Base-by-base conservation (phyloP, 1,284 basidiomycete genomes). In the Baeospora myosura region DNA sequence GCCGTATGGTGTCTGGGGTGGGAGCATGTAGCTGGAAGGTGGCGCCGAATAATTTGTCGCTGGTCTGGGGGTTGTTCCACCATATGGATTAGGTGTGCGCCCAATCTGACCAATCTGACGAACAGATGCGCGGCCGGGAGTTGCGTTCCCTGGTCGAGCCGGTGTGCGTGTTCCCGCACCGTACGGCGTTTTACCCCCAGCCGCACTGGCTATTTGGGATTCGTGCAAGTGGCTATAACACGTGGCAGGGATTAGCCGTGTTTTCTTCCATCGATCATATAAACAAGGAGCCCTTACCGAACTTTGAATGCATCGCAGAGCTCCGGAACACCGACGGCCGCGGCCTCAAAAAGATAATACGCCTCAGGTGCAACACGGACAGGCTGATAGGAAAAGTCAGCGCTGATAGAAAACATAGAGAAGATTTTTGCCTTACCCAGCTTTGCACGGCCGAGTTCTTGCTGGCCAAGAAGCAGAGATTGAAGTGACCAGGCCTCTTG, bases 231-330 rank as follows among this genome's bases (percentile, higher is more conserved):
- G 88, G 49, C 85, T 83, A 45, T 31, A 39, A 41, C 20, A 45
- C 28, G 8, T 38, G 10, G 39, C 7, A 44, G 25, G 20, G 11
- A 34, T 43, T 35, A 46, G 26, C 40, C 50, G 29, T 45, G 49
- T 45, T 22, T 53, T n/a, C n/a, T n/a, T n/a, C n/a, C 43, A 45
- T 52, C 45, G 43, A 32, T 25, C 18, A 30, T 29, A 42, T 18
- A 34, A 25, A 26, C 20, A 17, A 38, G 24, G 23, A 10, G 25
- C 11, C 48, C 74, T 56, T 63, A 87, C 77, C 87, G 72, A 56
- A 89, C 80, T 78, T 96, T 96, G 79, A 97, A 97, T 12, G 92
- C 92, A 58, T 96, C 91, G 52, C 92, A 95, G 2, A 97, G 68
- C 62, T 94, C 90, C 0, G 88, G 81, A 18, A 97, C 89, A 43